Base-by-base conservation (phyloP, 2,329 filamentous ascomycete genomes). In the Aspergillus neotritici region DNA sequence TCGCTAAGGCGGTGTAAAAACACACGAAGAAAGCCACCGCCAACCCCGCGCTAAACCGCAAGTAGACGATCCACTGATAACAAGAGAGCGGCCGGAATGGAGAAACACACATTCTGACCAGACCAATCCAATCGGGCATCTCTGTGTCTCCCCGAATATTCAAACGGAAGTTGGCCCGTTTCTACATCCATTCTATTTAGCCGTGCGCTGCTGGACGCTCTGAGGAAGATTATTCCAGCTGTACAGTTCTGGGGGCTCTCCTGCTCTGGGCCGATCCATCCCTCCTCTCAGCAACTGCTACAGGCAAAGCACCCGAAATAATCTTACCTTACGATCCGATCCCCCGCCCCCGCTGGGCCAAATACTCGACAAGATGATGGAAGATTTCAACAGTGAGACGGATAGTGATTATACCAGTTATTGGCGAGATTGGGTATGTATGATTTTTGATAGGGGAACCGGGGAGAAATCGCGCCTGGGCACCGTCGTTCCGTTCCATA, bases 341-440 rank as follows among this genome's bases (percentile, higher is more conserved):
- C 21, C 29, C 31, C 36, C 10, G 21, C 21, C 21, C 21, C 21
- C 21, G 21, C 35, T 37, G 29, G 30, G 31, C 15, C 40, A 17
- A 31, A 31, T 14, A 37, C 21, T 13, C 17, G 39, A 41, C 41
- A 57, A 45, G 38, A 63, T 53, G 60, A 97, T 97, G 93, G 93
- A 97, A 66, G 91, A 97, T 71, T 97, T 93, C 70, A 90, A 88
- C 55, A 96, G 89, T 64, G 93, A 98, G 70, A 94, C 90, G 10
- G 93, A 98, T 66, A 96, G 90, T 70, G 93, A 98, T 73, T 98
- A 97, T 67, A 96, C 93, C 37, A 97, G 89, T 71, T 98, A 97
- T 69, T 98, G 93, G 93, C 79, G 91, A 67, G 93, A 98, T 72
- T 98, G 93, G 93, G 93, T 97, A 76, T 74, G 87, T 83, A 25